Conservation (phyloP, 345 rosid genomes). For the Euphorbia pulcherrima region DNA sequence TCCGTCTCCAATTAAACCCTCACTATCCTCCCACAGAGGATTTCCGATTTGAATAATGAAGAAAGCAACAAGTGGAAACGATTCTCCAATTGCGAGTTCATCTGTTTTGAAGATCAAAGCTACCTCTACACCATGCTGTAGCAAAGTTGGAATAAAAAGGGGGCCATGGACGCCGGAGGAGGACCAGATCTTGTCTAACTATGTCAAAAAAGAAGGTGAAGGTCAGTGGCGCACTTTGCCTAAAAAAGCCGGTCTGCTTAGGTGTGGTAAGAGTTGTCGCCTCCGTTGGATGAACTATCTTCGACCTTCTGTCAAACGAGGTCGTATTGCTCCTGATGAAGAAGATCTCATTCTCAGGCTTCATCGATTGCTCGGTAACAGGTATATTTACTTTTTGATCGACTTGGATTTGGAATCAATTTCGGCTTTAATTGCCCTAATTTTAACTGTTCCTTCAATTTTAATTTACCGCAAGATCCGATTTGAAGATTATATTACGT, state of each 20-base stretch:
- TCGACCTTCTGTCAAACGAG: constrained; percentile 56
- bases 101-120: not conserved
- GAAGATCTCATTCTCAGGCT: constrained; percentile 67
- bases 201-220: constrained; percentile 50
- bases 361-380: constrained; percentile 60
- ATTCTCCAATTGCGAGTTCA: constrained; percentile 16
- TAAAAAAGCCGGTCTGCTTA: constrained; percentile 49
- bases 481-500: no score
- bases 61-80: not conserved
- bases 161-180: constrained; percentile 71
- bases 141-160: constrained; percentile 43
- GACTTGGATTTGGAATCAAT: not conserved
- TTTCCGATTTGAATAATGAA: not conserved
- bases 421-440: not conserved
- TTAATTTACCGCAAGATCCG: no score
- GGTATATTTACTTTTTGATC: constrained; percentile 18
- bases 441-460: no score
- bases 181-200: constrained; percentile 45
- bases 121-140: constrained; percentile 22
- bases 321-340: constrained; percentile 58
- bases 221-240: constrained; percentile 65
- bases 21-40: not conserved
- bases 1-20: not conserved
- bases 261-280: constrained; percentile 72
- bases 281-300: constrained; percentile 74